Conservation (phyloP, 768 basidiomycete genomes). For the Tremella mesenterica region DNA sequence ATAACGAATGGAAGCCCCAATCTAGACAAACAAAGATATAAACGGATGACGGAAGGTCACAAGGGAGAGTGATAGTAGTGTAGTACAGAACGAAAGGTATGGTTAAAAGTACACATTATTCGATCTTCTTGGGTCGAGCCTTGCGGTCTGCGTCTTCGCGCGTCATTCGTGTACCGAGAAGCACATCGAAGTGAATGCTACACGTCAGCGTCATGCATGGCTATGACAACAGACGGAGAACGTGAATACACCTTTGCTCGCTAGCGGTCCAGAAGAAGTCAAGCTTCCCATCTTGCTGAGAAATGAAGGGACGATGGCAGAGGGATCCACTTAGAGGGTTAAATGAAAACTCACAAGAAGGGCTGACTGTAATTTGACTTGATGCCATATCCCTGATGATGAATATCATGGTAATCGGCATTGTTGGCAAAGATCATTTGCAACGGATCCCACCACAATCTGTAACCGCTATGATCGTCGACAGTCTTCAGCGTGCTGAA, state of each 20-base stretch:
- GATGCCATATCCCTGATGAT: conserved; percentile 86
- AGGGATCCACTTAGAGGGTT: neutral
- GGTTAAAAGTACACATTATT: too few relatives aligned
- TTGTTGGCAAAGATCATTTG: conserved; percentile 80
- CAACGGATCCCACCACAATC: conserved; percentile 79
- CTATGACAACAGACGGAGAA: too few relatives aligned
- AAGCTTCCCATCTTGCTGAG: too few relatives aligned
- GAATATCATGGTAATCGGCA: conserved; percentile 95
- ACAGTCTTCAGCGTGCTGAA: conserved; percentile 86
- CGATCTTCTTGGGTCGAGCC: conserved; percentile 18
- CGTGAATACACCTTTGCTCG: too few relatives aligned
- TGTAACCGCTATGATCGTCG: conserved; percentile 90
- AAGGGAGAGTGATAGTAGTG: too few relatives aligned
- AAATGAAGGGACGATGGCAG: too few relatives aligned
- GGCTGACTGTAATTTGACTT: conserved; percentile 94
- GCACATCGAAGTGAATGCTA: conserved; percentile 72
- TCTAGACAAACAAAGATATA: too few relatives aligned
- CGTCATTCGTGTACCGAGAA: conserved; percentile 65
- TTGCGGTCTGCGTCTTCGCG: conserved; percentile 36
- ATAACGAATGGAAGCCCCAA: too few relatives aligned
- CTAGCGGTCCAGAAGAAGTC: too few relatives aligned
- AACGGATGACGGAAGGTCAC: too few relatives aligned
- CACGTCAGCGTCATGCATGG: neutral
- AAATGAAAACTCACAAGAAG: conserved; percentile 55
- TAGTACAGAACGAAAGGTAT: too few relatives aligned